Conservation (phyloP, 2,329 filamentous ascomycete genomes). For the Sporothrix pallida region DNA sequence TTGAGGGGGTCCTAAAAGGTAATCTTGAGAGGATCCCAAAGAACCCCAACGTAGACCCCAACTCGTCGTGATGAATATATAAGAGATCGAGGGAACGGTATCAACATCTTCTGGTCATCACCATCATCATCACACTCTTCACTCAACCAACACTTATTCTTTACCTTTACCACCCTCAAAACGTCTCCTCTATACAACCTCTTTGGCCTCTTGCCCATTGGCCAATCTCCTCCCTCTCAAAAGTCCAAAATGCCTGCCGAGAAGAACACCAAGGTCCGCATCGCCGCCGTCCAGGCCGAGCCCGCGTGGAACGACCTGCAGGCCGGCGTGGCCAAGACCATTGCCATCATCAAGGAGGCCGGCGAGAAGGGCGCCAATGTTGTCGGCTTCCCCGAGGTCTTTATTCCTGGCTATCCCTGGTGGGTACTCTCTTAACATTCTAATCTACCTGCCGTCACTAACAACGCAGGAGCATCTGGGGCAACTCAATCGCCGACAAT, state of each 20-base stretch:
- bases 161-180: background rate
- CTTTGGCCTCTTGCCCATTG: background rate
- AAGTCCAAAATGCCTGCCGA: background rate
- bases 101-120: background rate
- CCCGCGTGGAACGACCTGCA: background rate
- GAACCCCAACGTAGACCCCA: too few species aligned
- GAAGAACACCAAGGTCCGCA: background rate
- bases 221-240: too few species aligned
- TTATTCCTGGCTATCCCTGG: background rate
- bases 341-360: background rate
- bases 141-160: background rate
- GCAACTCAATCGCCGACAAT: background rate
- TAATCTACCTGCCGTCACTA: background rate
- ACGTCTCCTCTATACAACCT: background rate
- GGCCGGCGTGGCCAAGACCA: background rate
- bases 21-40: too few species aligned
- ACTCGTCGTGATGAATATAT: background rate
- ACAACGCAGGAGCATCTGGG: background rate
- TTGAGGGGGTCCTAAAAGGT: too few species aligned
- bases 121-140: too few species aligned
- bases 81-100: background rate
- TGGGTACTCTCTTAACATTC: background rate
- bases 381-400: background rate
- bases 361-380: background rate
- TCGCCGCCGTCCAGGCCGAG: background rate